Base-by-base conservation (phyloP, 2,329 filamentous ascomycete species). In the Myriosclerotinia duriaeana region DNA sequence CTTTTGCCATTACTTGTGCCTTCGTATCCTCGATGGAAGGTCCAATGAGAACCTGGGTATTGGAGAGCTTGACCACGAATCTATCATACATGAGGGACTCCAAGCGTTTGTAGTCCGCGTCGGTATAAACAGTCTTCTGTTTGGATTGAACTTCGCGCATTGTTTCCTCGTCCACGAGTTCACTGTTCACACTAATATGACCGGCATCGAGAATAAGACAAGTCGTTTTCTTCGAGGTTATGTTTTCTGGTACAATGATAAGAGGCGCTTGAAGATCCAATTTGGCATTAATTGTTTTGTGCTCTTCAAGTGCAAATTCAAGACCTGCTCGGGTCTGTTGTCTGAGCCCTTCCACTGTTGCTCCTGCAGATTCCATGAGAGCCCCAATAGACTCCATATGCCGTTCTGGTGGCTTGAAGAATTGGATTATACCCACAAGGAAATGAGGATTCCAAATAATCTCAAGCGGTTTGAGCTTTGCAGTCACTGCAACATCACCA, bases 381-480 rank as follows among this genome's bases (percentile, higher is more conserved):
- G 95, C 96, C 15, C 88, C 90, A 72, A 99, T 97, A 12, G 95
- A 99, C 76, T 99, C 95, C 93, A 99, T 97, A 76, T 99, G 96
- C 61, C 93, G 86, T 77, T 97, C 93, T 0, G 95, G 96, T 0
- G 95, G 95, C 69, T 94, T 90, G 82, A 99, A 99, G 80, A 99
- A 99, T 72, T 93, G 92, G 64, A 89, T 92, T 50, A 98, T 87
- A 59, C 95, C 93, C 7, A 97, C 88, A 0, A 98, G 84, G 72
- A 98, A 96, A 70, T 89, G 91, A 0, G 96, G 95, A 73, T 99
- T 99, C 85, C 97, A 99, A 34, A 99, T 92, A 65, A 99, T 90
- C 77, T 99, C 96, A 71, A 99, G 89, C 54, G 93, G 95, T 78
- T 96, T 97, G 72, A 99, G 81, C 78, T 96, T 97, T 73, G 94